Percentiles rank a stretch among this genome's conserved stretches.
These are phyloP conservation scores for Cunninghamia lanceolata DNA, from an alignment of 75 land plant species.

Conservation along the genomic window DNA sequence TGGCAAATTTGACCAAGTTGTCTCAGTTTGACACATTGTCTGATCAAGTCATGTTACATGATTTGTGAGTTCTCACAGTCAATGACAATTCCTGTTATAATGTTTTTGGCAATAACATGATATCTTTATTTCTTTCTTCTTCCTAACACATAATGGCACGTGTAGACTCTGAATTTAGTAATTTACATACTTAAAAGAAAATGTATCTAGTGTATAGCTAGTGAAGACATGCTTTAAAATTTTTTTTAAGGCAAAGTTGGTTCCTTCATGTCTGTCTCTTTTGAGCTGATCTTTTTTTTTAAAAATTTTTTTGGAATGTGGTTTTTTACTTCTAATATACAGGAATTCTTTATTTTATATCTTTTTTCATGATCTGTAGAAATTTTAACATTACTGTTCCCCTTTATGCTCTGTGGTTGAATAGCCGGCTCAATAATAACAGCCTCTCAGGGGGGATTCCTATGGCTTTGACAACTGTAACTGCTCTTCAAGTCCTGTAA, in stretches of 20 bases:
- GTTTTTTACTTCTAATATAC: neutral
- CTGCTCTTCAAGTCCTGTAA: slow-evolving; percentile 92
- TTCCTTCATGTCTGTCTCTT: neutral
- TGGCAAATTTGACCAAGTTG: too few species aligned
- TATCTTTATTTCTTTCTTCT: neutral
- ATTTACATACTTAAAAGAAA: neutral
- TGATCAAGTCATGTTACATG: neutral
- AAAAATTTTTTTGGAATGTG: neutral
- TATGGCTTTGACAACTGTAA: slow-evolving; percentile 64
- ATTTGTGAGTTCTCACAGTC: neutral
- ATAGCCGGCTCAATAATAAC: slow-evolving; percentile 96
- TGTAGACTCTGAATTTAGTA: neutral
- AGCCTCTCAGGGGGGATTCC: slow-evolving; percentile 75
- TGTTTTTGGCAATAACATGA: neutral
- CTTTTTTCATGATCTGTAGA: neutral
- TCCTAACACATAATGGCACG: neutral
- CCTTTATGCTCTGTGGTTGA: slow-evolving; percentile 26
- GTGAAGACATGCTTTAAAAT: neutral
- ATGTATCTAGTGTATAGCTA: too few species aligned
- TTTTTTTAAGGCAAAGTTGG: neutral
- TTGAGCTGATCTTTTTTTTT: neutral
- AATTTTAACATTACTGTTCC: neutral
- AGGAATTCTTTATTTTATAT: neutral
- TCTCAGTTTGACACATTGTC: neutral
- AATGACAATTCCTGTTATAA: neutral